Evolutionary conservation across 345 rosid species (phyloP).

Genomic region (Turnera subulata): DNA sequence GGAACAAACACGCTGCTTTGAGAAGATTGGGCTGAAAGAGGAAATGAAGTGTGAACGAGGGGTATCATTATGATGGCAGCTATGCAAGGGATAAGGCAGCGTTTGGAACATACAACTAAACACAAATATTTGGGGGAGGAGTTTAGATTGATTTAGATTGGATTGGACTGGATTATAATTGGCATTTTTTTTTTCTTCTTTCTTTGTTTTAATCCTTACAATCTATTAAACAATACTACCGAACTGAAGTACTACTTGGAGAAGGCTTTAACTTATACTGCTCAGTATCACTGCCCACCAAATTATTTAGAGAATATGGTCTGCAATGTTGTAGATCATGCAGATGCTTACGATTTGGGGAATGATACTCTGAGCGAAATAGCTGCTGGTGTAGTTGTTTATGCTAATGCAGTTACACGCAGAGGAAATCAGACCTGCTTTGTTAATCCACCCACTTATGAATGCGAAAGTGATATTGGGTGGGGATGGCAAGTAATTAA

Average conservation of each 20-base stretch:
- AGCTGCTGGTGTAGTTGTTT: slow-evolving; percentile 28
- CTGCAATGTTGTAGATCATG: slow-evolving; percentile 41
- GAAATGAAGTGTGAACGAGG: too few species aligned
- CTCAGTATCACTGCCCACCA: slow-evolving; percentile 42
- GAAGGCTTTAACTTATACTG: slow-evolving; percentile 19
- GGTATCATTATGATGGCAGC: too few species aligned
- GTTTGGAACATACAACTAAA: too few species aligned
- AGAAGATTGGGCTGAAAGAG: too few species aligned
- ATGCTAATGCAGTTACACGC: too few species aligned
- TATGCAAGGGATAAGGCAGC: too few species aligned
- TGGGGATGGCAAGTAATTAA: slow-evolving; percentile 57
- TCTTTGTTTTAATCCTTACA: slow-evolving; percentile 2
- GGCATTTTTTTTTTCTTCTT: background rate
- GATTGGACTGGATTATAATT: too few species aligned
- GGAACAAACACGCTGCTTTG: too few species aligned
- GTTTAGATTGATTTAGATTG: too few species aligned
- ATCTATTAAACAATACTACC: slow-evolving; percentile 15
- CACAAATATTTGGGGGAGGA: too few species aligned
- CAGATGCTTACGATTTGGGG: background rate
- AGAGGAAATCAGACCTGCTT: slow-evolving; percentile 15
- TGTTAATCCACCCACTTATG: slow-evolving; percentile 12
- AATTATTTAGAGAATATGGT: slow-evolving; percentile 21
- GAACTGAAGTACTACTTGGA: slow-evolving; percentile 33
- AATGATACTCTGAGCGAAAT: slow-evolving; percentile 18
- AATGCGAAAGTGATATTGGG: slow-evolving; percentile 18